Conservation (phyloP, 2,329 filamentous ascomycete genomes). For the Curvularia hawaiiensis region DNA sequence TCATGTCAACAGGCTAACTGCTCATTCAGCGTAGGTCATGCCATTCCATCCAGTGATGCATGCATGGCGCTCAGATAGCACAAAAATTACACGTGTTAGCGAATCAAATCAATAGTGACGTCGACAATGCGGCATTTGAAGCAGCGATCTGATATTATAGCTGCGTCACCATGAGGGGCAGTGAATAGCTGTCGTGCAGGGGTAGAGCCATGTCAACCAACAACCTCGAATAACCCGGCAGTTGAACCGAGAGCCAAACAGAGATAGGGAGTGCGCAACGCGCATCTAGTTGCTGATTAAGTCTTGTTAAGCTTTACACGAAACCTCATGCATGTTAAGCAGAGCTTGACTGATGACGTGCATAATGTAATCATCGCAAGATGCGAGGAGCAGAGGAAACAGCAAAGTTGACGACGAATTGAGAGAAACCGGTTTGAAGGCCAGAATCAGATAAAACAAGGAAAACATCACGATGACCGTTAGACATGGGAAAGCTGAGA, state of each 20-base stretch:
- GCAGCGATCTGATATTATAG: conserved; percentile 3
- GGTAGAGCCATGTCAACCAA: conserved; percentile 1
- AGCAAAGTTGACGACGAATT: neutral
- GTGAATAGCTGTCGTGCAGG: conserved; percentile 4
- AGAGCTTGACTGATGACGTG: neutral
- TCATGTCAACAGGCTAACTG: conserved; percentile 17
- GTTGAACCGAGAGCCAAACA: conserved; percentile 4
- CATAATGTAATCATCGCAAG: neutral
- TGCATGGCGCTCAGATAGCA: conserved; percentile 3
- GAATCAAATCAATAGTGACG: conserved; percentile 8
- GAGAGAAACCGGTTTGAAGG: neutral
- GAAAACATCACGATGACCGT: conserved; percentile 8
- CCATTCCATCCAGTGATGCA: conserved; percentile 4
- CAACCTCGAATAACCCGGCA: neutral
- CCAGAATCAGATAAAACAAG: conserved; percentile 2
- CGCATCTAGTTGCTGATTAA: conserved; percentile 7
- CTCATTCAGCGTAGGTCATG: conserved; percentile 10
- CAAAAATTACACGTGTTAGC: neutral
- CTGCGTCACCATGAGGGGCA: conserved; percentile 25
- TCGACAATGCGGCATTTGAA: conserved; percentile 1
- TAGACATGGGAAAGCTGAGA: neutral
- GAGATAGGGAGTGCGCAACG: neutral
- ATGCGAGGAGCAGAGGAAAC: neutral
- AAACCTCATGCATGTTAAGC: neutral
- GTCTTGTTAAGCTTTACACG: neutral